A percentile compares a stretch with the other conserved stretches of the same genome.
These are phyloP conservation scores for Wickerhamomyces xylosicus DNA, from an alignment of 805 yeast genomes.

Conservation along the genomic window DNA sequence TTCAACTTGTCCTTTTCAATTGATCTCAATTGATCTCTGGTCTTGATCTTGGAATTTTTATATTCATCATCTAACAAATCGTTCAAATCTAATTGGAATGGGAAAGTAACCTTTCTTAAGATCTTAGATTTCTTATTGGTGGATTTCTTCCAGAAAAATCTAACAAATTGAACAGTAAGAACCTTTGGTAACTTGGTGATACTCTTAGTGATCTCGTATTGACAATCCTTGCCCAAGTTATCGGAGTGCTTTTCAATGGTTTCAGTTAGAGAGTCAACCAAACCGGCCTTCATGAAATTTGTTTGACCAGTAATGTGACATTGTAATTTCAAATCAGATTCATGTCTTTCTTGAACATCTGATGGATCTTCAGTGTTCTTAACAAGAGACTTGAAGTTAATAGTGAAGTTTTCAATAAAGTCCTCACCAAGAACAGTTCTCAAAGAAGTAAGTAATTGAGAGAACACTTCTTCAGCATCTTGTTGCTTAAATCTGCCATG, in stretches of 20 bases:
- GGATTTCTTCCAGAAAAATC: slow-evolving; percentile 94
- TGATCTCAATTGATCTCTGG: slow-evolving; percentile 68
- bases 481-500: slow-evolving; percentile 82
- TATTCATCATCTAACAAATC: slow-evolving; percentile 79
- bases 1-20: slow-evolving; percentile 69
- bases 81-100: slow-evolving; percentile 81
- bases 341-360: slow-evolving; percentile 40
- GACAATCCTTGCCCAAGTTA: slow-evolving; percentile 59
- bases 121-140: slow-evolving; percentile 87
- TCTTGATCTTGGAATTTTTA: slow-evolving; percentile 51
- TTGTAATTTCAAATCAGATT: slow-evolving; percentile 60
- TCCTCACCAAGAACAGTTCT: slow-evolving; percentile 36
- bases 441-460: slow-evolving; percentile 57
- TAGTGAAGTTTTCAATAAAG: slow-evolving; percentile 47
- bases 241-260: slow-evolving; percentile 68
- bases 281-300: slow-evolving; percentile 82
- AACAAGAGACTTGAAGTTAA: slow-evolving; percentile 52
- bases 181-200: slow-evolving; percentile 79
- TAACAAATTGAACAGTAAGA: slow-evolving; percentile 82
- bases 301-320: slow-evolving; percentile 85
- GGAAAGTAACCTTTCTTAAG: slow-evolving; percentile 88
- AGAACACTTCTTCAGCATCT: slow-evolving; percentile 95
- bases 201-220: slow-evolving; percentile 45
- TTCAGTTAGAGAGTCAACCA: slow-evolving; percentile 65
- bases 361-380: slow-evolving; percentile 48